Evolutionary conservation across 2,329 filamentous ascomycete species (phyloP).

Genomic region (Ophiocordyceps camponoti-leonardi): DNA sequence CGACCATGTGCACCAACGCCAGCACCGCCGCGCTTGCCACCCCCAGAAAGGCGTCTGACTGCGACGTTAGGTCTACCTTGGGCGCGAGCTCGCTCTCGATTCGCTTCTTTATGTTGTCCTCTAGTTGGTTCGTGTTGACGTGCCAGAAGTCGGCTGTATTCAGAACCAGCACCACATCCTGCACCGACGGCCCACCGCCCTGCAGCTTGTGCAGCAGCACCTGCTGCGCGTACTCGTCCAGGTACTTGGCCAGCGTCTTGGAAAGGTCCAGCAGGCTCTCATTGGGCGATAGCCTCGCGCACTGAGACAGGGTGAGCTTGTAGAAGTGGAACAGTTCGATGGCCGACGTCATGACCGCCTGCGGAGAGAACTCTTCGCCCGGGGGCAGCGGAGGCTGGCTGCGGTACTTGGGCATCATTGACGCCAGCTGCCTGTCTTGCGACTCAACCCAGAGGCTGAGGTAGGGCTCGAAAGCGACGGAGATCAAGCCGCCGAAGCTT

Average conservation of each 20-base stretch:
- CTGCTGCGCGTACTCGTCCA: constrained; percentile 90
- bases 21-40: constrained; percentile 81
- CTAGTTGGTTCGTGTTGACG: constrained; percentile 76
- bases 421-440: constrained; percentile 74
- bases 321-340: constrained; percentile 98
- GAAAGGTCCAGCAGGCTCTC: constrained; percentile 71
- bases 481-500: constrained; percentile 79
- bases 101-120: constrained; percentile 83
- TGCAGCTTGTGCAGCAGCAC: constrained; percentile 61
- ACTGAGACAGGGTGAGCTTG: constrained; percentile 80
- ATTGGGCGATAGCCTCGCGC: constrained; percentile 89
- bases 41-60: constrained; percentile 88
- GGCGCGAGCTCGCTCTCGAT: constrained; percentile 64
- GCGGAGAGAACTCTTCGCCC: constrained; percentile 84
- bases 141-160: constrained; percentile 99
- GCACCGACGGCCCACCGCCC: constrained; percentile 38
- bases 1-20: constrained; percentile 67
- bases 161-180: constrained; percentile 71
- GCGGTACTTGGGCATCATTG: constrained; percentile 76
- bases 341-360: constrained; percentile 80
- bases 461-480: constrained; percentile 93
- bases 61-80: constrained; percentile 75
- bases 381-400: constrained; percentile 60
- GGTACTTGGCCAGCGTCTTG: constrained; percentile 73
- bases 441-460: constrained; percentile 94